Conservation (phyloP, 345 rosid genomes). For the Aethionema arabicum region DNA sequence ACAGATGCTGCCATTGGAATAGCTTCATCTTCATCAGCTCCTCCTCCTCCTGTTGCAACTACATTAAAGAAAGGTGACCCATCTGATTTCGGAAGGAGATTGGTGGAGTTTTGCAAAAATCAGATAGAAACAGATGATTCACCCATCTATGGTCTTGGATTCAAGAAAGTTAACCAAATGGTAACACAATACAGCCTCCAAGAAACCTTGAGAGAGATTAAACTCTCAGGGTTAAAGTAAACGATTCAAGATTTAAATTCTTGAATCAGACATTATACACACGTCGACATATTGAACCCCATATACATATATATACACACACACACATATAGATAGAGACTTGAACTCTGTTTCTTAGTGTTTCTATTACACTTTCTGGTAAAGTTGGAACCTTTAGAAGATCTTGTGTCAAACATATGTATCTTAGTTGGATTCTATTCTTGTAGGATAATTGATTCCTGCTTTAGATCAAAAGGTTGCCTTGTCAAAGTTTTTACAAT, state of each 20-base stretch:
- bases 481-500: no score
- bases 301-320: background rate
- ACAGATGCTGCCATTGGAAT: slow-evolving; percentile 36
- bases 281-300: background rate
- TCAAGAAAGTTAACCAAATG: slow-evolving; percentile 54
- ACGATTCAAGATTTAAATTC: background rate
- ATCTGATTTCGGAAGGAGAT: slow-evolving; percentile 55
- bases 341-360: no score
- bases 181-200: slow-evolving; percentile 44
- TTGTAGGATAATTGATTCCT: no score
- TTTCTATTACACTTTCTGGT: no score
- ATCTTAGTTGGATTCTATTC: no score
- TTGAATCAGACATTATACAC: slow-evolving; percentile 10
- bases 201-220: slow-evolving; percentile 44
- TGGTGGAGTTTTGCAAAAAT: slow-evolving; percentile 65
- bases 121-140: slow-evolving; percentile 74
- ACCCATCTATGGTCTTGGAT: slow-evolving; percentile 65
- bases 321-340: background rate
- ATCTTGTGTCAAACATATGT: no score
- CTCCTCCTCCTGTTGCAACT: slow-evolving; percentile 43
- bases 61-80: slow-evolving; percentile 55
- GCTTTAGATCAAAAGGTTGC: no score
- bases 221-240: background rate
- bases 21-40: slow-evolving; percentile 11
- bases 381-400: no score